Evolutionary conservation across 306 rosid genomes (phyloP).

Genomic region (Fragaria ananassa): DNA sequence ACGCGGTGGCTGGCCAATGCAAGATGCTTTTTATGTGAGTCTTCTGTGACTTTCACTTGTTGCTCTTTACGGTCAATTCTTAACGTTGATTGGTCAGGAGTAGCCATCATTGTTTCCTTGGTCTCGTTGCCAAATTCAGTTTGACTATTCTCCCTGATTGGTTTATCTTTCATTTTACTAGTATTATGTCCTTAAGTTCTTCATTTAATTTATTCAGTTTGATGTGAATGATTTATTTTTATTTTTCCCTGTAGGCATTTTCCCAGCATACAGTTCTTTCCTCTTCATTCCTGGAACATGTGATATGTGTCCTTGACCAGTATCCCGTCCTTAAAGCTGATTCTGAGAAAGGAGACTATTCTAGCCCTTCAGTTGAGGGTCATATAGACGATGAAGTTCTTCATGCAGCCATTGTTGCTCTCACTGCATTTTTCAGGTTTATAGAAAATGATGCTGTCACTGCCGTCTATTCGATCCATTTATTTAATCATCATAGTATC

Average conservation of each 20-base stretch:
- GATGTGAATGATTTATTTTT: not conserved
- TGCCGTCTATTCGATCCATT: not conserved
- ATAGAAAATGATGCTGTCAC: slow-evolving; percentile 5
- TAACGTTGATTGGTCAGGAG: not conserved
- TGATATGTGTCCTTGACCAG: slow-evolving; percentile 68
- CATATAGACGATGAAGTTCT: slow-evolving; percentile 65
- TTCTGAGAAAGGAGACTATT: slow-evolving; percentile 49
- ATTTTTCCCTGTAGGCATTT: slow-evolving; percentile 61
- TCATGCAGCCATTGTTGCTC: slow-evolving; percentile 83
- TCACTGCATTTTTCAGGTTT: slow-evolving; percentile 94
- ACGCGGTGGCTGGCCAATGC: slow-evolving; percentile 99
- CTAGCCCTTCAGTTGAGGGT: slow-evolving; percentile 47
- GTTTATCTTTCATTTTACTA: not conserved
- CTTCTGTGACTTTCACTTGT: slow-evolving; percentile 18
- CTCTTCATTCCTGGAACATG: slow-evolving; percentile 77
- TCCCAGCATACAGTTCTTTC: slow-evolving; percentile 86
- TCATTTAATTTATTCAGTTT: not conserved
- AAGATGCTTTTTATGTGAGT: slow-evolving; percentile 93
- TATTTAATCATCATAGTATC: not conserved
- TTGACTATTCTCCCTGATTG: not conserved
- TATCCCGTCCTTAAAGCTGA: slow-evolving; percentile 54
- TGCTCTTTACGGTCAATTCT: not conserved
- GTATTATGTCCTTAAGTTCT: not conserved
- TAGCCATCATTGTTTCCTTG: not conserved
- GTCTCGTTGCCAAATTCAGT: not conserved